These are phyloP conservation scores for Ploettnerulaceae sp. DNA, from an alignment of 2,329 filamentous ascomycete genomes.

Conservation along the genomic window DNA sequence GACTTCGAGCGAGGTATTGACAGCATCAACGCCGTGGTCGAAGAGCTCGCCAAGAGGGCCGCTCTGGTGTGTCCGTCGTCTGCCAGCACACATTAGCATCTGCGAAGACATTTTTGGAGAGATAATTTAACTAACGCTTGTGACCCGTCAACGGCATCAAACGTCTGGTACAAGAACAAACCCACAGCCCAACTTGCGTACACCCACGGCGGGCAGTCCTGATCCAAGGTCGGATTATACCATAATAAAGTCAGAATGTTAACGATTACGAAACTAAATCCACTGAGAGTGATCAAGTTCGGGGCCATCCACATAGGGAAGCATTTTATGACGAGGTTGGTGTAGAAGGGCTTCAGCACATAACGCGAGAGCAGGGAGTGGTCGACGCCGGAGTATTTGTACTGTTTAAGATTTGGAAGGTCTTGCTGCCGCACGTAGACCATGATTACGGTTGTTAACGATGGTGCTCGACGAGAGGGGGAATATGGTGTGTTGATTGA, in stretches of 20 bases:
- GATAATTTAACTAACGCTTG: constrained; percentile 65
- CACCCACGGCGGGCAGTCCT: constrained; percentile 91
- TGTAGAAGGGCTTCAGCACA: constrained; percentile 97
- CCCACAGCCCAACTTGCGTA: constrained; percentile 89
- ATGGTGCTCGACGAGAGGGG: background rate
- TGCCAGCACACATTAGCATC: constrained; percentile 34
- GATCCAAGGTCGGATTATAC: constrained; percentile 92
- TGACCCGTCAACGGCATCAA: constrained; percentile 91
- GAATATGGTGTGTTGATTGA: background rate
- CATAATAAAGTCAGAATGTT: constrained; percentile 91
- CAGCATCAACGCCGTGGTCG: constrained; percentile 93
- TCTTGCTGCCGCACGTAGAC: constrained; percentile 92
- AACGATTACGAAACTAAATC: constrained; percentile 81
- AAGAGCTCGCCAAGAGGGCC: constrained; percentile 94
- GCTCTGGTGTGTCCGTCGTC: constrained; percentile 83
- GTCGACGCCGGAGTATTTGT: constrained; percentile 93
- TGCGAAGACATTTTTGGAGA: background rate
- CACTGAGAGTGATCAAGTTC: constrained; percentile 81
- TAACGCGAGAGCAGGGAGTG: constrained; percentile 87
- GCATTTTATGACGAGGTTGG: constrained; percentile 84
- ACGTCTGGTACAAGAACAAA: constrained; percentile 94
- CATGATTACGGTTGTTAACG: constrained; percentile 49
- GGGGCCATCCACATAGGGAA: constrained; percentile 96
- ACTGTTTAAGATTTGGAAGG: constrained; percentile 82
- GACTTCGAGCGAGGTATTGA: constrained; percentile 92